Base-by-base conservation (phyloP, 2,329 filamentous ascomycete species). In the Pseudomassariella vexata region DNA sequence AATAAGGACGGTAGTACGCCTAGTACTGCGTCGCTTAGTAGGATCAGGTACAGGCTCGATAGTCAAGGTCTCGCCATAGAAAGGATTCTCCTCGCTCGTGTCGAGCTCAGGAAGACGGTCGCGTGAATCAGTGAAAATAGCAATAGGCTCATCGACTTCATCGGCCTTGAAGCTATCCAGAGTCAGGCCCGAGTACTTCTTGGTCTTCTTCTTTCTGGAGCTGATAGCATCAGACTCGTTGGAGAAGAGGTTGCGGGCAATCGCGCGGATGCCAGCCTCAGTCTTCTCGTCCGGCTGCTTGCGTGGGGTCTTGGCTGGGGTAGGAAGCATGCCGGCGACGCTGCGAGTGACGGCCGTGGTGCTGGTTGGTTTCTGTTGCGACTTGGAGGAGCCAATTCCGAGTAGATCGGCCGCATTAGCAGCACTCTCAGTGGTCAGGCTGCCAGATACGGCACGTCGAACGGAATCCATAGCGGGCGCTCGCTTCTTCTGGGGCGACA, bases 91-190 rank as follows among this genome's bases (percentile, higher is more conserved):
- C 6, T 65, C 59, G 43, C 69, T 77, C n/a, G 60, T 53, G 46
- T 87, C 83, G 24, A 76, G 62, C 41, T 78, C 71, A 14, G 85
- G 85, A 24, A 88, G 59, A 34, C 81, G 79, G 45, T 94, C 88
- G 42, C 87, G 81, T 1, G 84, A 77, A 55, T 92, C 85, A 24
- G 82, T 88, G 52, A 79, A 90, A 48, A 90, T 85, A 42, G 73
- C 57, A 44, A 89, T 84, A n/a, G 66, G 55, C 24, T 69, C 63
- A 24, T 76, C 68, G 6, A 68, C 59, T n/a, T 73, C 68, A 30
- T 77, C 71, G 6, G 58, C 68, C 16, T 58, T 62, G 50, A 82
- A 79, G 56, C 74, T 79, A 40, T 73, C 70, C 41, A 79, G 48
- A 9, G 67, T 62, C 25, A 70, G 57, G 30, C 70, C 68, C 5